phyloP scores from a whole-genome alignment of 192 early-diverging fungal species.

The Dissophora globulifera region DNA sequence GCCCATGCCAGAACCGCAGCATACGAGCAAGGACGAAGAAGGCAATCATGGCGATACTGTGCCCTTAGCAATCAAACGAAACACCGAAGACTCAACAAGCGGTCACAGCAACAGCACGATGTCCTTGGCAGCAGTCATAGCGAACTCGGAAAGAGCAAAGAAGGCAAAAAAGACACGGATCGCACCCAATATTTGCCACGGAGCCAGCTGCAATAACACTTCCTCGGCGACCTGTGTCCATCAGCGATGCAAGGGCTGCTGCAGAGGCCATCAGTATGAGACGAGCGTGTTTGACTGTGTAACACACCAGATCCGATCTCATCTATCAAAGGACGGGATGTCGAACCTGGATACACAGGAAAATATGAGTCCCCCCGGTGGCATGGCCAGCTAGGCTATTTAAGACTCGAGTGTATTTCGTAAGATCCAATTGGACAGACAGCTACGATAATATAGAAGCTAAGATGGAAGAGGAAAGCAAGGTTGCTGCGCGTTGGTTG shows the following conservation, averaged over 20 bases:
- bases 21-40: constrained; percentile 13
- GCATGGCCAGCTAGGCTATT: background rate
- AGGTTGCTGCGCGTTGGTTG: too few species aligned
- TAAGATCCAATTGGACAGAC: too few species aligned
- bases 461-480: too few species aligned
- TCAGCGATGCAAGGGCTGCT: constrained; percentile 40
- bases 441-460: too few species aligned
- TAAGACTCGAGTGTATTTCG: too few species aligned
- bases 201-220: constrained; percentile 14
- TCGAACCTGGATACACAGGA: background rate
- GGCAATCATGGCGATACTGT: background rate
- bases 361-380: background rate
- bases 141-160: constrained; percentile 4
- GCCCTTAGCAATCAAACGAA: background rate
- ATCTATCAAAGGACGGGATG: background rate
- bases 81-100: constrained; percentile 9
- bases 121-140: background rate
- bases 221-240: constrained; percentile 38
- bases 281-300: constrained; percentile 18
- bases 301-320: constrained; percentile 10
- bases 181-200: constrained; percentile 13
- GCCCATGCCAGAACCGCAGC: constrained; percentile 29
- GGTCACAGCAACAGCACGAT: background rate
- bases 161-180: constrained; percentile 34
- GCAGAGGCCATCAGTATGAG: constrained; percentile 17